phyloP scores from a whole-genome alignment of 164 flowering plant species.

The Litsea cubeba region DNA sequence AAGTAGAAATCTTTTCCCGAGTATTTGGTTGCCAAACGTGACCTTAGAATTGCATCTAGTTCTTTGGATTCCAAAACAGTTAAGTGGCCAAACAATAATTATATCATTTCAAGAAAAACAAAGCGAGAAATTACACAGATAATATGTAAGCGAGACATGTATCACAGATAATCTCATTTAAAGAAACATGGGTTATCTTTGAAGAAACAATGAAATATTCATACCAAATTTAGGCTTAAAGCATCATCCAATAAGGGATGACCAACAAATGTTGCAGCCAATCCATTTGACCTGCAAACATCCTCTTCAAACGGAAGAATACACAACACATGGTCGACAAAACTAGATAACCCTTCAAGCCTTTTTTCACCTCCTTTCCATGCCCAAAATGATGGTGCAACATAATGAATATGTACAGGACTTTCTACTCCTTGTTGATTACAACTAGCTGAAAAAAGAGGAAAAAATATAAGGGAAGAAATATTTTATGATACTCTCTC shows the following conservation, averaged over 20 bases:
- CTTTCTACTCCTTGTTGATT: slow-evolving; percentile 28
- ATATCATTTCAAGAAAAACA: no score
- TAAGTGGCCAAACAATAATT: no score
- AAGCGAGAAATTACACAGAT: no score
- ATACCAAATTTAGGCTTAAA: slow-evolving; percentile 46
- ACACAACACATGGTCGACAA: slow-evolving; percentile 88
- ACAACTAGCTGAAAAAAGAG: slow-evolving; percentile 67
- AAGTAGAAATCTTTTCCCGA: no score
- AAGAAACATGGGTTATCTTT: not conserved
- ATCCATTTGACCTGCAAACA: slow-evolving; percentile 62
- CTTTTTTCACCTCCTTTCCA: slow-evolving; percentile 97
- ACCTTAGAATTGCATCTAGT: no score
- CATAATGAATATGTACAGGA: slow-evolving; percentile 78
- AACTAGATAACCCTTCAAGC: slow-evolving; percentile 58
- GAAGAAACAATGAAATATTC: slow-evolving; percentile 1
- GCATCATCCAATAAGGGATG: slow-evolving; percentile 86
- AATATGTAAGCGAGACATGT: no score
- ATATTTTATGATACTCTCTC: no score
- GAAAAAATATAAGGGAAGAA: no score
- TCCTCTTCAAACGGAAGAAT: slow-evolving; percentile 90
- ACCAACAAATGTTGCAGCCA: slow-evolving; percentile 88
- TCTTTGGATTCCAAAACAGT: no score
- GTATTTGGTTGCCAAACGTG: no score
- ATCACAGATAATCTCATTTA: not conserved
- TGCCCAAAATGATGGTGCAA: slow-evolving; percentile 99